Conservation (phyloP, 208 protist genomes). For the Crithidia brevicula region DNA sequence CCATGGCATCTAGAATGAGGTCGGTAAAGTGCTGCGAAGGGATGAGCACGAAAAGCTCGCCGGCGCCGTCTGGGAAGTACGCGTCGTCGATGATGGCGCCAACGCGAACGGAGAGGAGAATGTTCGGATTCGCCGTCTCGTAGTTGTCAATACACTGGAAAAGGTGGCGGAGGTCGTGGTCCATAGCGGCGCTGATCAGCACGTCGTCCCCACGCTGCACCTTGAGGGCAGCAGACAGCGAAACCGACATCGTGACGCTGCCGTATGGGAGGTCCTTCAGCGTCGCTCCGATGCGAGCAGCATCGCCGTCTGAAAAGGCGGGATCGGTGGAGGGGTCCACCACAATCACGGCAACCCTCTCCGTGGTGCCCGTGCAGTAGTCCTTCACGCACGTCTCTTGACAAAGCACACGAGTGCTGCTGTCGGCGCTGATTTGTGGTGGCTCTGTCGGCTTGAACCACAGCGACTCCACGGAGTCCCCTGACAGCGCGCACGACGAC, state of each 20-base stretch:
- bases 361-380: slow-evolving; percentile 12
- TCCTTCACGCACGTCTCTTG: slow-evolving; percentile 16
- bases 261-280: slow-evolving; percentile 1
- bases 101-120: slow-evolving; percentile 37
- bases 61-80: slow-evolving; percentile 20
- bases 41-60: slow-evolving; percentile 35
- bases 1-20: slow-evolving; percentile 36
- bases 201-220: slow-evolving; percentile 39
- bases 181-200: slow-evolving; percentile 23
- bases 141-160: slow-evolving; percentile 1
- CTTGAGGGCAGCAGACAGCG: background rate
- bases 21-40: slow-evolving; percentile 27
- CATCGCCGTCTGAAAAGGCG: background rate
- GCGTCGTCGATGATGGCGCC: slow-evolving; percentile 13
- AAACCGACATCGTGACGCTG: background rate
- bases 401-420: background rate
- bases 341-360: slow-evolving; percentile 1
- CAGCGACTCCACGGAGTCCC: slow-evolving; percentile 7
- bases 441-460: slow-evolving; percentile 6
- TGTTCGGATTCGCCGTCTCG: slow-evolving; percentile 10
- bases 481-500: slow-evolving; percentile 5
- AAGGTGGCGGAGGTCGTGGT: slow-evolving; percentile 18
- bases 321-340: slow-evolving; percentile 10
- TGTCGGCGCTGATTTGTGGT: no score
- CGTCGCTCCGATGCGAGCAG: background rate